Conservation (phyloP, 163 green algal genomes). For the Coccomyxa subellipsoidea region DNA sequence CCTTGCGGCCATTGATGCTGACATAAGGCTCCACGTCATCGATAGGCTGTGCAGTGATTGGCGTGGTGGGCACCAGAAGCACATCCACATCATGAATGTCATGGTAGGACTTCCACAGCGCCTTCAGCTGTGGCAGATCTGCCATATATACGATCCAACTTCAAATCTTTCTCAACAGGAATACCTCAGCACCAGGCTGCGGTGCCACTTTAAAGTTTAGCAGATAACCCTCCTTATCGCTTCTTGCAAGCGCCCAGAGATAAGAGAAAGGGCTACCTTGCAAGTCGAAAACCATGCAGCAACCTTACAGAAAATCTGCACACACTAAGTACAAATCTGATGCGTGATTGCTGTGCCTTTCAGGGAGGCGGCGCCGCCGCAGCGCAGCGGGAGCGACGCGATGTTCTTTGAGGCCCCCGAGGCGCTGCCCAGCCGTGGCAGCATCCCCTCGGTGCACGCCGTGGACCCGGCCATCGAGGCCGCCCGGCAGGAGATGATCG, state of each 20-base stretch:
- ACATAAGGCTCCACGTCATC: constrained; percentile 16
- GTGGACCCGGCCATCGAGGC: background rate
- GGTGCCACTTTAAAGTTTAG: too few relatives aligned
- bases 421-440: background rate
- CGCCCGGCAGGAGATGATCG: background rate
- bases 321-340: too few relatives aligned
- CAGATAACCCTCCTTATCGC: too few relatives aligned
- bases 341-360: background rate
- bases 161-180: background rate
- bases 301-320: too few relatives aligned
- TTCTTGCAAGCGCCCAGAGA: too few relatives aligned
- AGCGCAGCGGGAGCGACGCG: background rate
- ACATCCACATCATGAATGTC: constrained; percentile 14
- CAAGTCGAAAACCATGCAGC: too few relatives aligned
- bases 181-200: too few relatives aligned
- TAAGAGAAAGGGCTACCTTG: too few relatives aligned
- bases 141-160: background rate
- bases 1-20: constrained; percentile 12
- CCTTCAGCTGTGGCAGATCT: constrained; percentile 20
- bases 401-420: background rate
- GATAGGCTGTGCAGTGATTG: constrained; percentile 18
- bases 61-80: constrained; percentile 13
- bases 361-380: background rate
- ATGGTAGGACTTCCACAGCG: constrained; percentile 11
- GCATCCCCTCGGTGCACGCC: background rate